Base-by-base conservation (phyloP, 148 eudicot species). In the Mesembryanthemum crystallinum region DNA sequence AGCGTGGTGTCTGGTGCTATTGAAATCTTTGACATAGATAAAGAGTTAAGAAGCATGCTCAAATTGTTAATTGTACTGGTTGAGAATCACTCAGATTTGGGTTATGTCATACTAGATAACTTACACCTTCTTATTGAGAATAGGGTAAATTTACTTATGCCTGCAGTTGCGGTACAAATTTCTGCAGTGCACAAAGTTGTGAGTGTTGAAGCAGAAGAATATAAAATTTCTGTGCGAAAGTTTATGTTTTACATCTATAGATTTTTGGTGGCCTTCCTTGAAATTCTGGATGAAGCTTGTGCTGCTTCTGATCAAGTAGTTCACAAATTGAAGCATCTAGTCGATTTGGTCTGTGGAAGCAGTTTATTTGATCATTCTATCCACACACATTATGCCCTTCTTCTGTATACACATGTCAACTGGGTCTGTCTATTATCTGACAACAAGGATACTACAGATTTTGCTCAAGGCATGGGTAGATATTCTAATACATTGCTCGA, bases 291-390 rank as follows among this genome's bases (percentile, higher is more conserved):
- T 72, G 80, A 78, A 64, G 24, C 71, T 70, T 80, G 81, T 64
- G 75, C 69, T 57, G 57, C 74, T 58, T 77, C 84, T 79, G 33
- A 59, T 45, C 74, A 81, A 79, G 78, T 83, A 37, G 73, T 82
- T 70, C 71, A 71, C 80, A 74, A 76, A 13, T 37, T 84, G 45
- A 84, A 83, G 84, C 84, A 76, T 73, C 55, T 89, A 73, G 79
- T 83, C 24, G 69, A 79, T 74, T 79, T 81, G 70, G 80, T 88
- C 67, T 76, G 76, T 77, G 69, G 69, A 32, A 83, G 79, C 82
- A 79, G 70, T 85, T 82, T 78, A 35, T 82, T 95, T 78, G 84
- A 84, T 82, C 83, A 78, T 71, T 87, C 86, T 78, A 82, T 79
- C 42, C 86, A 79, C 59, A 74, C 80, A 54, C 67, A 78, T 69